Evolutionary conservation across 768 basidiomycete species (phyloP), one percentile per base, ranked within the genome.

Genomic region (Leccinum olivaceopallidum): DNA sequence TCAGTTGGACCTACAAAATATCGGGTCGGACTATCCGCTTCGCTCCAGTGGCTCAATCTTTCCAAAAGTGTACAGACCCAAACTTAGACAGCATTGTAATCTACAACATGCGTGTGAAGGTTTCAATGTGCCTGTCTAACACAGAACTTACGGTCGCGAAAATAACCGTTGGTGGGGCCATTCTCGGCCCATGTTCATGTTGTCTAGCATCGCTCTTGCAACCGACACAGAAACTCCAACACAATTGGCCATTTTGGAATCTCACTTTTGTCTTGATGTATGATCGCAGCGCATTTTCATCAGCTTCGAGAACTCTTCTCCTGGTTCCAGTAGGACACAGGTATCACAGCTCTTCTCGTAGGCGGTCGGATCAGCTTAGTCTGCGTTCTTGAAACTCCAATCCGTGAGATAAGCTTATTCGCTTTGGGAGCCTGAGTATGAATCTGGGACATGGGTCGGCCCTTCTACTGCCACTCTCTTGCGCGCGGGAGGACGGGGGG

Each of bases 1-100:
- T 51, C 66, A 37, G 37, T 5, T 56, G 70, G 65, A 71, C 70
- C 69, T 56, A 71, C 69, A 63, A 61, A 59, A 0, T 28, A 48
- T 50, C 16, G 50, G 18, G 58, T 66, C 52, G 37, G 63, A 55
- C 36, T 30, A 55, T 24, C 34, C 50, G 63, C 65, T 50, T 62
- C 13, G 54, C 39, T 49, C 48, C 39, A 36, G 16, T 1, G 61
- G 61, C 55, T 36, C 61, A 47, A 56, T 18, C 18, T 6, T 71
- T 57, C 69, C 70, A 63, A 71, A 70, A 59, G 18, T 9, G 61
- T 60, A 69, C 59, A 56, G 53, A 44, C 24, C 24, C 5, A 14
- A 36, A 54, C 44, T 32, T 51, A 13, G 34, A 55, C 3, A 20
- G 50, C 26, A 7, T 61, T 56, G 63, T 55, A 55, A 37, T 44